Evolutionary conservation across 164 flowering plant genomes (phyloP).

Genomic region (Akebia trifoliata): DNA sequence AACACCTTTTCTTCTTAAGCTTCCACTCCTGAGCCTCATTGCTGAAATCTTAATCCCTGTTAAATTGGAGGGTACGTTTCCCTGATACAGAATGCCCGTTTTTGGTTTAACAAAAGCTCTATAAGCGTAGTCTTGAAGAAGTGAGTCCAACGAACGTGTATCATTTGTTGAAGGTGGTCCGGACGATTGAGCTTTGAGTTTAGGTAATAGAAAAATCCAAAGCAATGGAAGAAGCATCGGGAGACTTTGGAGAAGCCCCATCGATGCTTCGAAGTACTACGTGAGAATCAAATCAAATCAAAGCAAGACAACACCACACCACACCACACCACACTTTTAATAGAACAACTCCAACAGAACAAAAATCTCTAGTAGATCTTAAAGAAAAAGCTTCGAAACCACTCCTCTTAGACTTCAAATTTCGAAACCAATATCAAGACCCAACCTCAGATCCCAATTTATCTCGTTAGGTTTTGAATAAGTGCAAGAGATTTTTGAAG

Average conservation of each 20-base stretch:
- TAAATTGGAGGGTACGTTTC: constrained; percentile 48
- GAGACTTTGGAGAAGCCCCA: constrained; percentile 50
- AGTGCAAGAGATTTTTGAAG: too few relatives aligned
- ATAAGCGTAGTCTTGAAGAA: constrained; percentile 79
- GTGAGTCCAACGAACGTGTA: constrained; percentile 44
- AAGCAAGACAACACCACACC: not conserved
- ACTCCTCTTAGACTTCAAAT: not conserved
- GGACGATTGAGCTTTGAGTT: constrained; percentile 27
- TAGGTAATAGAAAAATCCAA: constrained; percentile 17
- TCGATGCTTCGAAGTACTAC: constrained; percentile 9
- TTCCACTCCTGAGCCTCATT: constrained; percentile 75
- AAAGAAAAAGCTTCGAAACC: not conserved
- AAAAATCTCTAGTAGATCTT: not conserved
- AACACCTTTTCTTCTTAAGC: constrained; percentile 50
- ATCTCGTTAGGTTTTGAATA: too few relatives aligned
- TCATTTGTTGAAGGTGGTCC: constrained; percentile 1
- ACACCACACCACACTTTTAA: too few relatives aligned
- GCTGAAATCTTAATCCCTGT: constrained; percentile 55
- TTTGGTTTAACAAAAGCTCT: constrained; percentile 50
- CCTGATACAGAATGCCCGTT: constrained; percentile 55
- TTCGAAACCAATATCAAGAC: too few relatives aligned
- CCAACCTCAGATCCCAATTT: not conserved
- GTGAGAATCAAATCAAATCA: too few relatives aligned
- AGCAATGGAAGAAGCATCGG: constrained; percentile 24
- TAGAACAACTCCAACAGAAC: too few relatives aligned